Base-by-base conservation (phyloP, 495 filamentous ascomycete species). In the Daldinia vernicosa region DNA sequence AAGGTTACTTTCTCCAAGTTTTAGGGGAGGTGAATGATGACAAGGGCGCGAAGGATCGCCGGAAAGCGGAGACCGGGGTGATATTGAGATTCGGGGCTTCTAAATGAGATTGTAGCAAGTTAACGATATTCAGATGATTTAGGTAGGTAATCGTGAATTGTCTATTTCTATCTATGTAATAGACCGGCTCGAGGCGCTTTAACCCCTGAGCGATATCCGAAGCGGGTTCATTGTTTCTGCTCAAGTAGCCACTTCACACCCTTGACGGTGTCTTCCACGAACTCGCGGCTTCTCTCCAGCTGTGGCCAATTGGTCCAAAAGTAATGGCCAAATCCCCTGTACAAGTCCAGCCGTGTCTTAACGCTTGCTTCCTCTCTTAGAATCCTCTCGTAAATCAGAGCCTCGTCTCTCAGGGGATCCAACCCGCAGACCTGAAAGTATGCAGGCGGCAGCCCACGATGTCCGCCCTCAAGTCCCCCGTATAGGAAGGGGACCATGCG, bases 291-390 rank as follows among this genome's bases (percentile, higher is more conserved):
- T 27, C 17, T 69, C 2, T 69, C 65, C 8, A 75, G 30, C 28
- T 72, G 50, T 30, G 74, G 73, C 60, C 53, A 78, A 32, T 74
- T 77, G 1, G 72, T 74, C 83, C 81, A 83, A 40, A 83, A 82
- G 9, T 78, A 77, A 76, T 84, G 81, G 22, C 79, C 80, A n/a
- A 84, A 74, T 0, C 82, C 83, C 52, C 79, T 77, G 60, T 81
- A 84, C 1, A 83, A 12, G 69, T 81, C 77, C 12, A 78, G 32
- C 51, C 65, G 57, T 8, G 81, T 83, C 61, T 72, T 66, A 8
- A 83, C 65, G 0, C 75, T 74, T 9, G 57, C 69, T 9, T 81
- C 75, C 43, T 79, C 77, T 27, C 74, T 75, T 58, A 84, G 63
- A 12, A 83, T 60, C 53, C 75, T 61, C 55, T 82, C 81, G 62